Evolutionary conservation across 257 asterid genomes (phyloP), one percentile per base, ranked within the genome.

Genomic region (Vinca minor): DNA sequence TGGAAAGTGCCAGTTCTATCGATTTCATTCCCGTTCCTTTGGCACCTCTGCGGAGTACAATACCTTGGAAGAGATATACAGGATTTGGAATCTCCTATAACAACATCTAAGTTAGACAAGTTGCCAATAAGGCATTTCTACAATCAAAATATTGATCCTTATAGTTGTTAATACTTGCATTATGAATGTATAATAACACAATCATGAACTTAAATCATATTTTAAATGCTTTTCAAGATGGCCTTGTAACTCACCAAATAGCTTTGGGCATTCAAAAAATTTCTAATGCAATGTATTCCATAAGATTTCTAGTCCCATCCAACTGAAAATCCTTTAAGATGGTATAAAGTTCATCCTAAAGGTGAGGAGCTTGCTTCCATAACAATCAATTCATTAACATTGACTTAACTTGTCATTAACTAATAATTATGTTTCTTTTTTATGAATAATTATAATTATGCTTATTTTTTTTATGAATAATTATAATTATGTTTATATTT

Each of bases 1-100:
- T 93, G 73, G 98, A 93, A 76, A 93, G 97, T 20, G 97, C 97
- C 41, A 93, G 85, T 71, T 93, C 98, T 79, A 93, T 82, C 55
- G 98, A 89, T 81, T 93, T 89, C 98, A 93, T 93, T 76, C 98
- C 98, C 64, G 98, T 93, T 74, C 98, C 98, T 79, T 93, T 89
- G 73, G 97, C 97, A 76, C 98, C 98, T 72, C 97, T 76, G 49
- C 96, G 98, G 38, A 89, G 88, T 44, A 89, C 98, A 63, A 93
- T 93, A 63, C 97, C 98, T 84, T 93, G 98, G 84, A 93, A 93
- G 60, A 93, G 88, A 79, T 93, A 93, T 52, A 93, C 98, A 17
- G 97, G 98, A 78, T 93, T 93, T 55, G 84, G 89, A 76, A 93
- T 83, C 11, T 67, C 75, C 98, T 93, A 9, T 8, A 56, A 17